Conservation (phyloP, 441 rosid genomes). For the Euphorbia celastroides region DNA sequence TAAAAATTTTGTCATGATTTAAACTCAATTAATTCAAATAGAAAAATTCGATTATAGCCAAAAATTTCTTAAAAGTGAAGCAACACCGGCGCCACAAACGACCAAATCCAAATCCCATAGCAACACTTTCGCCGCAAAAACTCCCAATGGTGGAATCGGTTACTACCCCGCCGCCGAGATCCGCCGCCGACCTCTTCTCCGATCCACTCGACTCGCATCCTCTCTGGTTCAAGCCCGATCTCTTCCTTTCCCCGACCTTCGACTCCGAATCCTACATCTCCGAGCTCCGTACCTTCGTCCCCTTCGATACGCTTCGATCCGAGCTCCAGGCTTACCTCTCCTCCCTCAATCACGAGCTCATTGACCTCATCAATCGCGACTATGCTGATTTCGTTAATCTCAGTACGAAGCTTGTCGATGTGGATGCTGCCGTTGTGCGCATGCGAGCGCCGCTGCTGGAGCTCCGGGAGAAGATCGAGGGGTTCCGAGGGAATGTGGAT, state of each 20-base stretch:
- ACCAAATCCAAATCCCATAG: background rate
- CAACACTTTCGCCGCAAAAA: background rate
- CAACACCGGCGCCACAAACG: background rate
- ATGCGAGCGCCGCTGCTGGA: constrained; percentile 93
- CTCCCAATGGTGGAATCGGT: constrained; percentile 49
- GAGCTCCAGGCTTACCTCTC: constrained; percentile 79
- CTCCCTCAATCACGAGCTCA: constrained; percentile 84
- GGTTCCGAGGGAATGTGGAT: constrained; percentile 61
- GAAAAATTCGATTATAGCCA: too few species aligned
- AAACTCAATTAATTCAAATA: too few species aligned
- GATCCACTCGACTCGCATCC: constrained; percentile 87
- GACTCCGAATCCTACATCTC: constrained; percentile 86
- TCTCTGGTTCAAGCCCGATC: constrained; percentile 84
- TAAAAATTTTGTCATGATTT: too few species aligned
- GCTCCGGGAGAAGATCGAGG: constrained; percentile 85
- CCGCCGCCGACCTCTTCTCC: constrained; percentile 79
- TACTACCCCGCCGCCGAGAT: constrained; percentile 58
- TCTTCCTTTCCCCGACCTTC: constrained; percentile 73
- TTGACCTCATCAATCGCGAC: constrained; percentile 95
- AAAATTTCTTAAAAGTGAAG: background rate
- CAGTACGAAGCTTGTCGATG: constrained; percentile 91
- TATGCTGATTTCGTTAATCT: constrained; percentile 88
- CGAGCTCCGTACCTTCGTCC: constrained; percentile 94
- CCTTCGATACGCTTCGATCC: constrained; percentile 86
- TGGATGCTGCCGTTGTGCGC: constrained; percentile 77